phyloP scores from a whole-genome alignment of 306 rosid genomes.

The Senna siamea region DNA sequence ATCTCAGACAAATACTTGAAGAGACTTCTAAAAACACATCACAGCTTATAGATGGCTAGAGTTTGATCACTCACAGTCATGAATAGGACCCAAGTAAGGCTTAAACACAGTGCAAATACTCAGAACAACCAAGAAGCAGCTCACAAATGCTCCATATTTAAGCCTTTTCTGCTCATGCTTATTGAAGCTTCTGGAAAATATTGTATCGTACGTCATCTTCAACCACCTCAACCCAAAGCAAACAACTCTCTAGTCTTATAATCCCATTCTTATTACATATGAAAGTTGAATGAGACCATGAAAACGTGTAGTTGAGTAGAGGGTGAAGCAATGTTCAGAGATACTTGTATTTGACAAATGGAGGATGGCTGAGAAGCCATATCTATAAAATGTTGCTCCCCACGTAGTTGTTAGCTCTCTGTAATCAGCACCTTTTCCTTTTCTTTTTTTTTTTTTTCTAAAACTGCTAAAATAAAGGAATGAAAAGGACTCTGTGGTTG shows the following conservation, averaged over 20 bases:
- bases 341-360: conserved; percentile 44
- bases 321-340: conserved; percentile 39
- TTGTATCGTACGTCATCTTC: conserved; percentile 59
- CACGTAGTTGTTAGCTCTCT: conserved; percentile 68
- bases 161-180: conserved; percentile 76
- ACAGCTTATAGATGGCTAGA: neutral
- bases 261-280: conserved; percentile 36
- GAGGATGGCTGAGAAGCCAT: conserved; percentile 47
- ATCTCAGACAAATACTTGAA: conserved; percentile 8
- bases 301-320: conserved; percentile 31
- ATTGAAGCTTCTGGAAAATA: conserved; percentile 82
- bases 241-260: conserved; percentile 21
- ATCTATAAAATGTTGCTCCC: conserved; percentile 51
- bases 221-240: conserved; percentile 8
- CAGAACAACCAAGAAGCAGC: conserved; percentile 57
- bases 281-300: conserved; percentile 16
- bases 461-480: conserved; percentile 38
- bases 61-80: conserved; percentile 57
- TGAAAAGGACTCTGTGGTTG: conserved; percentile 66
- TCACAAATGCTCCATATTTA: conserved; percentile 74
- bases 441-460: neutral
- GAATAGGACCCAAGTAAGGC: conserved; percentile 68
- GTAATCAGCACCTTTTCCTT: conserved; percentile 36
- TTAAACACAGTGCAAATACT: conserved; percentile 70
- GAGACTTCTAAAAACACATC: neutral